Percentiles rank a stretch among this genome's conserved stretches.
phyloP scores from a whole-genome alignment of 2,329 filamentous ascomycete genomes.

The Thelonectria discophora region DNA sequence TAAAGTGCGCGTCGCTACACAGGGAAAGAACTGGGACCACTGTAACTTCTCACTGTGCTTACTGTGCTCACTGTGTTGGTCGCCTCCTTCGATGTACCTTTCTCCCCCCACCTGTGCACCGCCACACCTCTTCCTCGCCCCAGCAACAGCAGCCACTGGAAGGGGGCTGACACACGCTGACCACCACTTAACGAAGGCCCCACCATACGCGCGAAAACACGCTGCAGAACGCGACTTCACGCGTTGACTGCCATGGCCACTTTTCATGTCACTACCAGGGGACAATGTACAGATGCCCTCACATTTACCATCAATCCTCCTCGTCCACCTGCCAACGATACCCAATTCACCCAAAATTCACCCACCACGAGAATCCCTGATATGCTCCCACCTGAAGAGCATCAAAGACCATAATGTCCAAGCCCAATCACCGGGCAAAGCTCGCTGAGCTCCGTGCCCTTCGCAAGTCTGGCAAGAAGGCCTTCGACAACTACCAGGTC shows the following conservation, averaged over 20 bases:
- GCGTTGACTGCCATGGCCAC: slow-evolving; percentile 19
- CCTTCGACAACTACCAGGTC: slow-evolving; percentile 85
- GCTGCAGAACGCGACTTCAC: slow-evolving; percentile 15
- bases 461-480: slow-evolving; percentile 89
- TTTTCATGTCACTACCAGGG: slow-evolving; percentile 20
- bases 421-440: slow-evolving; percentile 56
- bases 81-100: background rate
- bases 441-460: slow-evolving; percentile 85
- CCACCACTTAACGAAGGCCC: slow-evolving; percentile 20
- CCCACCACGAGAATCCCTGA: slow-evolving; percentile 16
- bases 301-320: background rate
- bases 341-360: slow-evolving; percentile 1
- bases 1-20: background rate
- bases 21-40: background rate
- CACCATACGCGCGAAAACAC: slow-evolving; percentile 13
- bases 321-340: slow-evolving; percentile 9
- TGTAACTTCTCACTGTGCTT: background rate
- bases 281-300: slow-evolving; percentile 3
- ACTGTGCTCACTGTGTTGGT: slow-evolving; percentile 14
- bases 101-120: background rate
- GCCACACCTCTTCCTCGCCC: slow-evolving; percentile 12
- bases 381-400: slow-evolving; percentile 33
- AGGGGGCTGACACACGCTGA: background rate
- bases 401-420: slow-evolving; percentile 47
- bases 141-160: background rate